A percentile compares a stretch with the other conserved stretches of the same genome.
These are phyloP conservation scores for Chaetomiaceae sp. DNA, from an alignment of 2,329 filamentous ascomycete species.

Conservation along the genomic window DNA sequence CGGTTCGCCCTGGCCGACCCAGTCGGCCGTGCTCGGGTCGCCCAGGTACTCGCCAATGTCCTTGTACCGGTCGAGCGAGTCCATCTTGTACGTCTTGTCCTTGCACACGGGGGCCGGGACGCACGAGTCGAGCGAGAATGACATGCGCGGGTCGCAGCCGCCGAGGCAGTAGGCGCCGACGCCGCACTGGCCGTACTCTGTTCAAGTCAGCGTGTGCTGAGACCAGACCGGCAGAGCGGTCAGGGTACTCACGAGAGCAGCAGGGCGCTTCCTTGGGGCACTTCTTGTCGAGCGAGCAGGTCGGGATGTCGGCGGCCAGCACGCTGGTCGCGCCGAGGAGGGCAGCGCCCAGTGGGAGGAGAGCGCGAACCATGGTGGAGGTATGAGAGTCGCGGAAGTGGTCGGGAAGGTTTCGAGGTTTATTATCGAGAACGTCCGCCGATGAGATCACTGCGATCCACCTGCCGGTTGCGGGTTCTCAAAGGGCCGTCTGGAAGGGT, in stretches of 20 bases:
- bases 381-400: background rate
- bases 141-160: constrained; percentile 86
- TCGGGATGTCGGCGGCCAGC: constrained; percentile 32
- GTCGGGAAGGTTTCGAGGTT: background rate
- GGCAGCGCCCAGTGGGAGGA: constrained; percentile 36
- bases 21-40: constrained; percentile 73
- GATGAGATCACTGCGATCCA: constrained; percentile 20
- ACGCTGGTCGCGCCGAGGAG: constrained; percentile 38
- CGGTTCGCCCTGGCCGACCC: constrained; percentile 80
- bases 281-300: constrained; percentile 49
- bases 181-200: constrained; percentile 90
- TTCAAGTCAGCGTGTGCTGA: constrained; percentile 11
- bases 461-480: constrained; percentile 17
- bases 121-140: constrained; percentile 78
- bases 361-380: constrained; percentile 24
- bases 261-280: constrained; percentile 72
- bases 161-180: constrained; percentile 93
- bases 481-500: constrained; percentile 12
- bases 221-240: background rate
- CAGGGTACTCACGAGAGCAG: constrained; percentile 65
- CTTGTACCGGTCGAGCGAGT: constrained; percentile 63
- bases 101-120: constrained; percentile 79
- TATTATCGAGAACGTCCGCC: background rate
- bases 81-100: constrained; percentile 68
- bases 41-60: constrained; percentile 81